A percentile compares a stretch with the other conserved stretches of the same genome.
Evolutionary conservation across 2,329 filamentous ascomycete genomes (phyloP).

Genomic region (Apiospora arundinis): DNA sequence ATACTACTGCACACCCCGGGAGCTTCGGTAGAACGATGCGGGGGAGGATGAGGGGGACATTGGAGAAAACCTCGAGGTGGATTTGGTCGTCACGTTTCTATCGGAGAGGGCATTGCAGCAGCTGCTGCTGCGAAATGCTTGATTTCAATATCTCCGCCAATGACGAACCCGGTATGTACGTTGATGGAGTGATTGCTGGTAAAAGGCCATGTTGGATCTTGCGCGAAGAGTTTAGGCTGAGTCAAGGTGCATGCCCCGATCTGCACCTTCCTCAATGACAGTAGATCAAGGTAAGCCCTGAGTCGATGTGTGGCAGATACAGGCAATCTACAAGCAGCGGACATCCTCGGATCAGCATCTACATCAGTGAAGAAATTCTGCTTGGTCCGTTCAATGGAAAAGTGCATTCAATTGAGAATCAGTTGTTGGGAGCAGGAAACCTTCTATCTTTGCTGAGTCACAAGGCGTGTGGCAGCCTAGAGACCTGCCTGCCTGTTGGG

Average conservation of each 20-base stretch:
- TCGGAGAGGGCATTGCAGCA: background rate
- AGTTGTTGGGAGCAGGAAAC: background rate
- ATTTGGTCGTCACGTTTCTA: background rate
- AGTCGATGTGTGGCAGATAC: background rate
- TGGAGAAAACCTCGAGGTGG: background rate
- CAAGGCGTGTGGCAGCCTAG: background rate
- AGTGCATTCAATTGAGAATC: background rate
- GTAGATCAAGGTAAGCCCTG: background rate
- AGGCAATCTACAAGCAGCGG: too few relatives aligned
- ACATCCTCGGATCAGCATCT: background rate
- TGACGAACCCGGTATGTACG: background rate
- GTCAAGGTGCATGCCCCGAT: background rate
- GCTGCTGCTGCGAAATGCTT: background rate
- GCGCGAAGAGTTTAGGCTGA: background rate
- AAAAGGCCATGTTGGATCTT: background rate
- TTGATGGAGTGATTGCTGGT: background rate
- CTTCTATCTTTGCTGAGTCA: background rate
- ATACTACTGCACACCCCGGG: background rate
- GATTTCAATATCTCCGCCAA: background rate
- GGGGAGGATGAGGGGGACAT: background rate
- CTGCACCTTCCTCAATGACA: background rate
- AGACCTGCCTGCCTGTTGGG: background rate
- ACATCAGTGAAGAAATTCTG: background rate
- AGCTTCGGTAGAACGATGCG: background rate
- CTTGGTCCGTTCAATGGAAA: too few relatives aligned